phyloP scores from a whole-genome alignment of 2,329 filamentous ascomycete species.

The Colletotrichum truncatum region DNA sequence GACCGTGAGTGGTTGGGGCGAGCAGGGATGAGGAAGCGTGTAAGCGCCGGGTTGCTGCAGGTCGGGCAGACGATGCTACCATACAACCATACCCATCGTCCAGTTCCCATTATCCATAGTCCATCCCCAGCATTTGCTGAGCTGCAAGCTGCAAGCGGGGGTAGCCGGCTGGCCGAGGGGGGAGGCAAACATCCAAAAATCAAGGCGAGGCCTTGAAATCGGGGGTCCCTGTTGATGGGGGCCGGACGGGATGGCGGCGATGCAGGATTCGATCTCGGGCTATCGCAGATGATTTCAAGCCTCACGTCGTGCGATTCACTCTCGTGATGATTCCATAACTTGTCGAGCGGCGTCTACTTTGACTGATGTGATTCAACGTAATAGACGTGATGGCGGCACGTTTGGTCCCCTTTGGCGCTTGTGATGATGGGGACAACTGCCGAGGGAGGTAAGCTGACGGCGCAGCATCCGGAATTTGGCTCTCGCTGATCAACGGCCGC shows the following conservation, averaged over 20 bases:
- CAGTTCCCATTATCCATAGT: no score
- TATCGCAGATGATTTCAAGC: not conserved
- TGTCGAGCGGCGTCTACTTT: not conserved
- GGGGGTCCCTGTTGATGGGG: not conserved
- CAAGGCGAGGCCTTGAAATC: not conserved
- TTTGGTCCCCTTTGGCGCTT: not conserved
- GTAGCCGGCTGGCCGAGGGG: not conserved
- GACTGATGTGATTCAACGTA: no score
- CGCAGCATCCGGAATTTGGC: not conserved
- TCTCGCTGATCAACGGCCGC: not conserved
- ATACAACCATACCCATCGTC: not conserved
- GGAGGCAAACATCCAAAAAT: no score
- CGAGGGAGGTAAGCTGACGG: constrained; percentile 25
- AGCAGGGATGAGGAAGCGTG: constrained; percentile 25
- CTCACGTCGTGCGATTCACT: not conserved
- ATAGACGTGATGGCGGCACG: not conserved
- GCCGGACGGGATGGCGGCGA: not conserved
- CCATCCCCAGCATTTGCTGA: no score
- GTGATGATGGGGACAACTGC: not conserved
- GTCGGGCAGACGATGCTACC: constrained; percentile 4
- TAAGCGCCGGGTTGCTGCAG: constrained; percentile 30
- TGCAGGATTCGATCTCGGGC: constrained; percentile 3
- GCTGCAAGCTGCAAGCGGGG: not conserved
- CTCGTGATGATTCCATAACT: constrained; percentile 3
- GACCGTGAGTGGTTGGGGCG: constrained; percentile 7